Evolutionary conservation across 2,329 filamentous ascomycete species (phyloP).

Genomic region (Penicillium sclerotigenum): DNA sequence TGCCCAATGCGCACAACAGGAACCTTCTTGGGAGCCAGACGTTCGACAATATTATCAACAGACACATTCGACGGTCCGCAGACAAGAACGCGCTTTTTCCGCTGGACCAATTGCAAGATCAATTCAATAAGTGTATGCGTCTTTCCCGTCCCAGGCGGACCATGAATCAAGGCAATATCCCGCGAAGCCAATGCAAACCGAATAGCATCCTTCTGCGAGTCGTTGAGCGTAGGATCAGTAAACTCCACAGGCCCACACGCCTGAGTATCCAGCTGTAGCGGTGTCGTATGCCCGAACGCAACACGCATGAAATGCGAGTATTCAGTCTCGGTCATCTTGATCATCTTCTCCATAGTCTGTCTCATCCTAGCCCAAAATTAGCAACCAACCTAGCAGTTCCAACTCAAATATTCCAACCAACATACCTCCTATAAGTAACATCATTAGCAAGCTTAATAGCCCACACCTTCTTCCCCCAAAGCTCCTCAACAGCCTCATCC

Average conservation of each 20-base stretch:
- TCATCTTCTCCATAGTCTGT: constrained; percentile 60
- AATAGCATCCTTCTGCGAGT: constrained; percentile 62
- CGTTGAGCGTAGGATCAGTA: constrained; percentile 56
- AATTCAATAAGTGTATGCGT: constrained; percentile 95
- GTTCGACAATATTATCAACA: constrained; percentile 96
- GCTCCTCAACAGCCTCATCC: constrained; percentile 46
- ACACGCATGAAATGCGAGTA: constrained; percentile 59
- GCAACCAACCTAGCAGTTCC: constrained; percentile 4
- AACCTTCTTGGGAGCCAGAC: constrained; percentile 77
- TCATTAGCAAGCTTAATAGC: constrained; percentile 65
- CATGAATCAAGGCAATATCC: constrained; percentile 88
- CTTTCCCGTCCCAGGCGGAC: constrained; percentile 93
- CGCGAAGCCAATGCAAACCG: constrained; percentile 78
- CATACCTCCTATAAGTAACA: constrained; percentile 61
- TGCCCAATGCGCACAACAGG: constrained; percentile 89
- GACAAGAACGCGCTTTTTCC: constrained; percentile 74
- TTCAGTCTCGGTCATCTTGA: constrained; percentile 55
- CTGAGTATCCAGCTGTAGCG: constrained; percentile 50
- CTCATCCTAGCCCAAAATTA: constrained; percentile 50
- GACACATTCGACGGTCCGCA: constrained; percentile 96
- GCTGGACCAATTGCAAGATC: constrained; percentile 81
- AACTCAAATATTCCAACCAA: not conserved
- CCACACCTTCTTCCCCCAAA: constrained; percentile 59
- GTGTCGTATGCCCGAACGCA: constrained; percentile 57
- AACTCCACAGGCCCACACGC: constrained; percentile 50